Evolutionary conservation across 1,284 basidiomycete genomes (phyloP).

Genomic region (Vanrija humicola): DNA sequence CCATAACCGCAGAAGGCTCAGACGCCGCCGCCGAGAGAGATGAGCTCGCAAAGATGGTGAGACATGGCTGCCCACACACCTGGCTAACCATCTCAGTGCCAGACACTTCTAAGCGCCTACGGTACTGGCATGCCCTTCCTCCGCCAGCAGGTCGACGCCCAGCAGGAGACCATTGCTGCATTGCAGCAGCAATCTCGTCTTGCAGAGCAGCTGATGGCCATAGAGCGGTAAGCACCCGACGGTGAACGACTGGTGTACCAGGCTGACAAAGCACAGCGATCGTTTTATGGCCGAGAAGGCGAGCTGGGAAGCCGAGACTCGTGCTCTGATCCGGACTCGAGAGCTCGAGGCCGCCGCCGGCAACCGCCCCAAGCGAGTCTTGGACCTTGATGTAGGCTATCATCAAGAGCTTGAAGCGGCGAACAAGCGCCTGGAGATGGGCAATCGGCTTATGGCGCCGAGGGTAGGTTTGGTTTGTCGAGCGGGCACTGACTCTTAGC

Average conservation of each 20-base stretch:
- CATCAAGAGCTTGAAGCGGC: slow-evolving; percentile 46
- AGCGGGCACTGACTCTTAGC: slow-evolving; percentile 18
- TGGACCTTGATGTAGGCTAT: slow-evolving; percentile 46
- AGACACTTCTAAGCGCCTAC: slow-evolving; percentile 26
- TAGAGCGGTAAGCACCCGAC: slow-evolving; percentile 33
- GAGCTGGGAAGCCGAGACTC: slow-evolving; percentile 36
- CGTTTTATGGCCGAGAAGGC: slow-evolving; percentile 35
- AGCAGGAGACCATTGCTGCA: slow-evolving; percentile 37
- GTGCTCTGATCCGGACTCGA: slow-evolving; percentile 29
- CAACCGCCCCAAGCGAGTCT: slow-evolving; percentile 25
- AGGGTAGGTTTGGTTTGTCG: slow-evolving; percentile 23
- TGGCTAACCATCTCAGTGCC: slow-evolving; percentile 22
- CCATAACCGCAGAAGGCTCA: background rate
- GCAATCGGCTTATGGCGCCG: slow-evolving; percentile 47
- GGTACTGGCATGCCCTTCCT: slow-evolving; percentile 30
- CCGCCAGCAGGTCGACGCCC: slow-evolving; percentile 32
- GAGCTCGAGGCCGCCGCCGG: slow-evolving; percentile 36
- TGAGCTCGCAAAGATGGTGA: slow-evolving; percentile 30
- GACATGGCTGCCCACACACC: background rate
- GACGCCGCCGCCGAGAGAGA: slow-evolving; percentile 13
- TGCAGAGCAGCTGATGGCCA: slow-evolving; percentile 21
- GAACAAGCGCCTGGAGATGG: slow-evolving; percentile 47
- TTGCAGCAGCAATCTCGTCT: slow-evolving; percentile 39
- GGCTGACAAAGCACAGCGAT: slow-evolving; percentile 19
- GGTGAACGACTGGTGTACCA: background rate